phyloP scores from a whole-genome alignment of 768 basidiomycete species.

The Boletus barrowsii region DNA sequence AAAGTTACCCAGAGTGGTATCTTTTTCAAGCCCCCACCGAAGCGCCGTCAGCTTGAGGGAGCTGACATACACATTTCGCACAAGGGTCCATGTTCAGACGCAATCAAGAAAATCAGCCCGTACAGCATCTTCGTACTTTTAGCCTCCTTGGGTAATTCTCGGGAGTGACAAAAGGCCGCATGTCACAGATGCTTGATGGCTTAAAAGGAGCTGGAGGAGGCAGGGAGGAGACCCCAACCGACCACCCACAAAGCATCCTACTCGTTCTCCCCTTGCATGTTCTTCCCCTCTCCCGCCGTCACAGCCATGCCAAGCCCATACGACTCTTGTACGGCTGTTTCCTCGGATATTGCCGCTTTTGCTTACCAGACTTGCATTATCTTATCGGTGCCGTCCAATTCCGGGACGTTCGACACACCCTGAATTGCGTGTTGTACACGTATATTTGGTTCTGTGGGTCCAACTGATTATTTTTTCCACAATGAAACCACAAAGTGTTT shows the following conservation, averaged over 20 bases:
- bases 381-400: slow-evolving; percentile 18
- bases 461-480: slow-evolving; percentile 26
- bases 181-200: slow-evolving; percentile 9
- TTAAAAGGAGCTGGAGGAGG: slow-evolving; percentile 25
- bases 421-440: slow-evolving; percentile 20
- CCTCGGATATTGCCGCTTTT: slow-evolving; percentile 16
- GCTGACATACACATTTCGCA: slow-evolving; percentile 33
- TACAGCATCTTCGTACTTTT: slow-evolving; percentile 21
- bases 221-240: slow-evolving; percentile 9
- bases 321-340: slow-evolving; percentile 1
- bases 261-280: background rate
- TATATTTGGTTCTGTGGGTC: slow-evolving; percentile 38
- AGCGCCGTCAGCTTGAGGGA: slow-evolving; percentile 12
- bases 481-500: slow-evolving; percentile 21
- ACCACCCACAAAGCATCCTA: background rate
- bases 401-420: background rate
- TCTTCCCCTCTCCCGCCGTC: background rate
- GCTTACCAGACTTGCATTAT: slow-evolving; percentile 23
- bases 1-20: slow-evolving; percentile 25
- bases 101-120: slow-evolving; percentile 23
- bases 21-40: slow-evolving; percentile 1
- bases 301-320: background rate
- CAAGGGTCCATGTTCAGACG: slow-evolving; percentile 19
- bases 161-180: slow-evolving; percentile 14
- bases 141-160: slow-evolving; percentile 28